Conservation (phyloP, 768 basidiomycete species). For the Calocera cornea region DNA sequence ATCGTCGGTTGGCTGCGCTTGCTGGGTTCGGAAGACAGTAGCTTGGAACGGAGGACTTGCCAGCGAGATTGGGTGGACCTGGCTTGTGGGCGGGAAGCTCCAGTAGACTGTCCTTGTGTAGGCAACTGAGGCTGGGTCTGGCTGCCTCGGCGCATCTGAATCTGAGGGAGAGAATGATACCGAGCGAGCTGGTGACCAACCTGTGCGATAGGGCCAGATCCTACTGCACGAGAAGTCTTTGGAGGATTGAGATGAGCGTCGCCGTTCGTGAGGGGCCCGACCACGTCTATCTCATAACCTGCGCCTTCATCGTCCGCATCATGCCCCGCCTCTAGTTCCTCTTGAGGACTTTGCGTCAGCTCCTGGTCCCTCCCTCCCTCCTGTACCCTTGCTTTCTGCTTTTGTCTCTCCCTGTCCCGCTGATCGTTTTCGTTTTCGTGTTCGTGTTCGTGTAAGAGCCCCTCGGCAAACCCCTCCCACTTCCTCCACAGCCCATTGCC, state of each 20-base stretch:
- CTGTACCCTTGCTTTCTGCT: not conserved
- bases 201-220: not conserved
- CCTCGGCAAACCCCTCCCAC: conserved; percentile 16
- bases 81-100: not conserved
- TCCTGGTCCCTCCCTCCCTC: not conserved
- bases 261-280: not conserved
- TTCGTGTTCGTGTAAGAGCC: not conserved
- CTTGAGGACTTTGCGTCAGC: not conserved
- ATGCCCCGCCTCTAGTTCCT: not conserved
- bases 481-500: conserved; percentile 44
- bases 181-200: not conserved
- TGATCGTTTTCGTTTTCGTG: not conserved
- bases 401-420: not conserved
- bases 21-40: not conserved
- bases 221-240: not conserved
- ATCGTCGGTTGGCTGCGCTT: not conserved
- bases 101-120: not conserved
- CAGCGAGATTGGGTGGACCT: not conserved
- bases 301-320: not conserved
- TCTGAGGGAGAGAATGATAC: not conserved
- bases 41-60: not conserved
- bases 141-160: not conserved
- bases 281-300: not conserved
- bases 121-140: not conserved
- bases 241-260: not conserved